Base-by-base conservation (phyloP, 1,284 basidiomycete genomes). In the Irpex sp. region DNA sequence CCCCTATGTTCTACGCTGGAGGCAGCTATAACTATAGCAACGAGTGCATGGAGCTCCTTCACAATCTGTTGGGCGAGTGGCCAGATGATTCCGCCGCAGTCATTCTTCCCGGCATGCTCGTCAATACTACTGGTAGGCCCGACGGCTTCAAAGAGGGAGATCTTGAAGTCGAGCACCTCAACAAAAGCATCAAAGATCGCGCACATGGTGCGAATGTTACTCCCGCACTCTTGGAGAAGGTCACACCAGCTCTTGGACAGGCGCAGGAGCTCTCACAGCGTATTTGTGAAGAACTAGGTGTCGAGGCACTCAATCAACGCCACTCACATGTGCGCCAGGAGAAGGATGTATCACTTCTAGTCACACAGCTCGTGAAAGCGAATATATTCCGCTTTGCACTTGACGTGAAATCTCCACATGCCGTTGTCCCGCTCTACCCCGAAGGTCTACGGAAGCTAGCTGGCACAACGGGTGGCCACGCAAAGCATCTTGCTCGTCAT, bases 91-190 rank as follows among this genome's bases (percentile, higher is more conserved):
- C 37, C 1, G 38, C 57, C 38, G 8, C 4, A 11, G 57, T 58
- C 11, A 21, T 58, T 6, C 31, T 58, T 6, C 2, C 57, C 7
- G 57, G 57, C 4, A 58, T 58, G 57, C 57, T 58, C 17, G 57
- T 58, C 31, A 58, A 58, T 9, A 58, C 4, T 21, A 58, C 57
- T 40, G 57, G 57, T 7, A n/a, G n/a, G n/a, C n/a, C n/a, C n/a
- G 57, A 58, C 37, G 57, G 57, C 2, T 58, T 58, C 57, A 58
- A 40, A 19, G 57, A 58, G 8, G 57, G 36, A 9, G 57, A 58
- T 44, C 38, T 58, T 36, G 57, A 58, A 3, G 57, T 58, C 13
- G 57, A 58, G 7, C 57, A 58, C 6, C 57, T 58, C 19, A 58
- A 58, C 38, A 58, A 58, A 3, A 58, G 38, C 38, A 58, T 58